Conservation (phyloP, 78 protist genomes). For the Dictyostelium discoideum region DNA sequence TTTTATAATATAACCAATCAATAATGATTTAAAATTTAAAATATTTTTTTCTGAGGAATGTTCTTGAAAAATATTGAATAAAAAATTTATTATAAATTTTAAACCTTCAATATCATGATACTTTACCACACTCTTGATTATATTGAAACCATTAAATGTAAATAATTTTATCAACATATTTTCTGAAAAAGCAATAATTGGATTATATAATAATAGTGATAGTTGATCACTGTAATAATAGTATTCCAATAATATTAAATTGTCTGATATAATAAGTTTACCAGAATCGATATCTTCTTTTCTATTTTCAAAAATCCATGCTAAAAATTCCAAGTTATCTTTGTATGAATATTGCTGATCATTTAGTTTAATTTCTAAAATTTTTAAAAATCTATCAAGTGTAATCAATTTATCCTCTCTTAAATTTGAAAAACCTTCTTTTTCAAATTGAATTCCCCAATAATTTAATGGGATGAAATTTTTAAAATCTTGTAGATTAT, state of each 20-base stretch:
- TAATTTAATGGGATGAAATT: background rate
- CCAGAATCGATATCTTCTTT: background rate
- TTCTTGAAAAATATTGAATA: background rate
- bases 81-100: background rate
- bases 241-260: background rate
- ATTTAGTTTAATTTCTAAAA: background rate
- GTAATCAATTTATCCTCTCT: background rate
- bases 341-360: background rate
- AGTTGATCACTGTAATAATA: background rate
- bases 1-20: background rate
- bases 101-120: background rate
- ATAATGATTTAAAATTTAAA: background rate
- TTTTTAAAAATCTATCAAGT: background rate
- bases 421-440: too few relatives aligned
- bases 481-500: background rate
- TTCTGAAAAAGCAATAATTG: too few relatives aligned
- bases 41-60: background rate
- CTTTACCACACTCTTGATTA: background rate
- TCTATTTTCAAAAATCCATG: background rate
- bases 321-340: background rate
- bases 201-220: background rate
- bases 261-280: background rate
- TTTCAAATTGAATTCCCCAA: background rate
- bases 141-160: background rate
- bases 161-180: background rate